Evolutionary conservation across 495 filamentous ascomycete species (phyloP), one percentile per base, ranked within the genome.

Genomic region (Lophiotrema nucula): DNA sequence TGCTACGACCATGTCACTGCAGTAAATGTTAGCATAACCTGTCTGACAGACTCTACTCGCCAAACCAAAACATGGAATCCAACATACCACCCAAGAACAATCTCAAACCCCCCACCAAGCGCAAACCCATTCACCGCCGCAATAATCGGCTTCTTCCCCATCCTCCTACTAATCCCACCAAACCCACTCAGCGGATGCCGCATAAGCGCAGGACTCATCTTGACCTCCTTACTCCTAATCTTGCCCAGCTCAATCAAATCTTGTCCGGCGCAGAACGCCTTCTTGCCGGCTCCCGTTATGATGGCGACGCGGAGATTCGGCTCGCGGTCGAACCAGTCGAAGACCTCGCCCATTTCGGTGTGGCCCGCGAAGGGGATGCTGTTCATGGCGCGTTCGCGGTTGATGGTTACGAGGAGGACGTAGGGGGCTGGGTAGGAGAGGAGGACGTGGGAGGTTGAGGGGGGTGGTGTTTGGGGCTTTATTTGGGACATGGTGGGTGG

Each of bases 201-300:
- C 60, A 52, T 55, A 42, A 54, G 5, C 12, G 53, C 65, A 31
- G 56, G 42, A 24, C 23, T 47, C 41, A 41, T 21, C 42, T 58
- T 50, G 12, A 50, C 51, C 53, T 58, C 6, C 15, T 22, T 46
- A 5, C 28, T 37, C 47, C 56, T 25, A 18, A 69, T 37, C 37
- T 62, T 58, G 18, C 64, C 64, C 19, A 65, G 43, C 54, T 69
- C 66, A 23, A 69, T 66, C 28, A 84, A 54, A 69, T 84, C 82
- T 3, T 80, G 79, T 0, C 82, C 82, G 0, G 82, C 82, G 60
- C 80, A 84, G 52, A 84, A 84, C 1, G 81, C 78, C 47, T 76
- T 72, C 42, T 62, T 58, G 18, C 82, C 82, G 16, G 68, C 71
- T 0, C 81, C 82, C 0, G 82, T 84, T 12, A 84, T 57, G 19